Conservation (phyloP, 331 rosid genomes). For the Malus hybrid region DNA sequence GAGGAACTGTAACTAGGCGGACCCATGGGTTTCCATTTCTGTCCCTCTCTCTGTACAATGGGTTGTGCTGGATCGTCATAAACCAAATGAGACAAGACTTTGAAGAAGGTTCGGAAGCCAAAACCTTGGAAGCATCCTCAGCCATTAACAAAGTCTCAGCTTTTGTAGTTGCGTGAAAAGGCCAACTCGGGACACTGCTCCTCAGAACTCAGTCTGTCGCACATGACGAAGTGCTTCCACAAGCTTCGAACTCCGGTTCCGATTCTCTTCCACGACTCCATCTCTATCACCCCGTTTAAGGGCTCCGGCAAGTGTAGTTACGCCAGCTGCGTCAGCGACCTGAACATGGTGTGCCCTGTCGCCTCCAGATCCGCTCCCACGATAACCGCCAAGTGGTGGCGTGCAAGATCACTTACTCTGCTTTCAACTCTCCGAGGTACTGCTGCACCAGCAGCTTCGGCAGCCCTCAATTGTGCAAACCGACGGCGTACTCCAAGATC, state of each 20-base stretch:
- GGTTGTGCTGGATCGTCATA: slow-evolving; percentile 93
- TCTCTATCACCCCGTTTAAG: slow-evolving; percentile 55
- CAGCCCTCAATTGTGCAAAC: slow-evolving; percentile 76
- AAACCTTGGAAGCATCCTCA: slow-evolving; percentile 96
- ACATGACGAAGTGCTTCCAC: too few relatives aligned
- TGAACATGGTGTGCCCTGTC: slow-evolving; percentile 81
- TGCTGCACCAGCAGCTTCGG: slow-evolving; percentile 84
- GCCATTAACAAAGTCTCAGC: slow-evolving; percentile 85
- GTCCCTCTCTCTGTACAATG: slow-evolving; percentile 33
- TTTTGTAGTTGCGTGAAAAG: slow-evolving; percentile 80
- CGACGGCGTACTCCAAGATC: slow-evolving; percentile 74
- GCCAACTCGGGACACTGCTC: slow-evolving; percentile 91
- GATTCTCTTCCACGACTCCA: slow-evolving; percentile 5
- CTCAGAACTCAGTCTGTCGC: slow-evolving; percentile 27
- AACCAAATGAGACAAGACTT: slow-evolving; percentile 63
- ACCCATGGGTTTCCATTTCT: too few relatives aligned
- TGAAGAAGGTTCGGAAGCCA: slow-evolving; percentile 78
- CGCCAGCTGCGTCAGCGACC: slow-evolving; percentile 88
- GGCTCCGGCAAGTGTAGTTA: slow-evolving; percentile 77
- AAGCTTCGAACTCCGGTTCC: too few relatives aligned
- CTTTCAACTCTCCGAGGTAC: slow-evolving; percentile 72
- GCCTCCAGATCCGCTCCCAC: slow-evolving; percentile 63
- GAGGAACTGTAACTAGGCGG: too few relatives aligned
- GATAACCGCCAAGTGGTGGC: slow-evolving; percentile 66
- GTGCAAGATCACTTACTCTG: slow-evolving; percentile 78